Evolutionary conservation across 257 asterid genomes (phyloP), one percentile per base, ranked within the genome.

Genomic region (Dorcoceras hygrometricum): DNA sequence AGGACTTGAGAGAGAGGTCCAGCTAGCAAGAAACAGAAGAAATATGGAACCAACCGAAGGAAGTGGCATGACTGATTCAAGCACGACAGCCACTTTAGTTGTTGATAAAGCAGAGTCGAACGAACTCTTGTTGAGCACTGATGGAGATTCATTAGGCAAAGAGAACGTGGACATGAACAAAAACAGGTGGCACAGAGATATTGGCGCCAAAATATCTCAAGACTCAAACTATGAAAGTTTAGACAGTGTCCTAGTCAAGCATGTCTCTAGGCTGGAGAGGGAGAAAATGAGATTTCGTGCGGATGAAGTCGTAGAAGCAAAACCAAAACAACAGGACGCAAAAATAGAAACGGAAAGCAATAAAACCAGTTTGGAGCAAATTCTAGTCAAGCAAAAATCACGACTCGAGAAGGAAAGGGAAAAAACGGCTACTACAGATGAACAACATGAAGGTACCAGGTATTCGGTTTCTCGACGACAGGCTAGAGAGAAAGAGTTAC

Each of bases 1-100:
- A 23, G 83, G 79, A 65, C 96, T 89, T 50, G 98, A 91, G 80
- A 83, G 73, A 76, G 96, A 87, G 81, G 90, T 91, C 65, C 81
- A 78, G 71, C 95, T 87, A 80, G 92, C 96, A 25, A 81, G 78
- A 73, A 81, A 73, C 62, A 60, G 79, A 58, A 76, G 73, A 48
- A 77, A 57, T 55, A 1, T 65, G 36, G 72, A 57, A 72, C 57
- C 63, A 20, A 22, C 12, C 53, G 76, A 65, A 23, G 65, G 57
- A 46, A 46, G 18, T 19, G 64, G 51, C 22, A 57, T 19, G 7
- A 59, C 16, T 22, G 43, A 27, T 43, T 59, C 22, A 19, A 34
- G 46, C 23, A 51, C 27, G 28, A 68, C 63, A 57, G 6, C 68
- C 56, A 36, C 68, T 59, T 24, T 32, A 4, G 27, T 19, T 29